A percentile compares a stretch with the other conserved stretches of the same genome.
Evolutionary conservation across 495 filamentous ascomycete genomes (phyloP).

Genomic region (Acidomyces sp.): DNA sequence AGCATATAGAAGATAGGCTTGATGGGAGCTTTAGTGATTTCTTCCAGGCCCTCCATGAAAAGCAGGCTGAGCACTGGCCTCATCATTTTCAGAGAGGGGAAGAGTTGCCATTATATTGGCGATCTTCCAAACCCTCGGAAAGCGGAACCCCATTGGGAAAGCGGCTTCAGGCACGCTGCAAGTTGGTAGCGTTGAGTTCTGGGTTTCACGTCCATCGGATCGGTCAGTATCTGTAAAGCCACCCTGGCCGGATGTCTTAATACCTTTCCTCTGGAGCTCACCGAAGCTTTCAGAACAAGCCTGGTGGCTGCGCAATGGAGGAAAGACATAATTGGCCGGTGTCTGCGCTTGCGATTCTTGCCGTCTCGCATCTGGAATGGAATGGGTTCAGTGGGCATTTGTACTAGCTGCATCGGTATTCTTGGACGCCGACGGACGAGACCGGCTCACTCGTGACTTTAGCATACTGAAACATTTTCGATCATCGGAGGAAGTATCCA

Average conservation of each 20-base stretch:
- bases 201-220: slow-evolving; percentile 30
- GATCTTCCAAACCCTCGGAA: background rate
- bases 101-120: slow-evolving; percentile 21
- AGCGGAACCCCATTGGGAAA: background rate
- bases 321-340: slow-evolving; percentile 47
- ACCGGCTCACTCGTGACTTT: slow-evolving; percentile 26
- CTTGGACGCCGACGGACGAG: slow-evolving; percentile 23
- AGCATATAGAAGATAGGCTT: slow-evolving; percentile 35
- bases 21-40: slow-evolving; percentile 49
- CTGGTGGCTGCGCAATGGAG: slow-evolving; percentile 39
- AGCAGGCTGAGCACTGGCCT: slow-evolving; percentile 18
- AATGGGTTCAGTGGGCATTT: slow-evolving; percentile 58
- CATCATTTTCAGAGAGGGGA: slow-evolving; percentile 9
- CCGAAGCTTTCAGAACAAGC: slow-evolving; percentile 37
- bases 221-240: slow-evolving; percentile 25
- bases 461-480: slow-evolving; percentile 41
- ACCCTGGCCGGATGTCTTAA: slow-evolving; percentile 41
- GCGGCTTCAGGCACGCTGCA: slow-evolving; percentile 30
- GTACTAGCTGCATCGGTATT: slow-evolving; percentile 41
- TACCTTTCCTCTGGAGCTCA: slow-evolving; percentile 35
- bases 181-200: slow-evolving; percentile 36
- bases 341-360: slow-evolving; percentile 55
- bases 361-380: slow-evolving; percentile 48
- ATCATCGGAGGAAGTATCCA: slow-evolving; percentile 40
- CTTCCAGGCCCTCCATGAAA: slow-evolving; percentile 27